Base-by-base conservation (phyloP, 192 early-diverging fungal species). In the Entomortierella parvispora region DNA sequence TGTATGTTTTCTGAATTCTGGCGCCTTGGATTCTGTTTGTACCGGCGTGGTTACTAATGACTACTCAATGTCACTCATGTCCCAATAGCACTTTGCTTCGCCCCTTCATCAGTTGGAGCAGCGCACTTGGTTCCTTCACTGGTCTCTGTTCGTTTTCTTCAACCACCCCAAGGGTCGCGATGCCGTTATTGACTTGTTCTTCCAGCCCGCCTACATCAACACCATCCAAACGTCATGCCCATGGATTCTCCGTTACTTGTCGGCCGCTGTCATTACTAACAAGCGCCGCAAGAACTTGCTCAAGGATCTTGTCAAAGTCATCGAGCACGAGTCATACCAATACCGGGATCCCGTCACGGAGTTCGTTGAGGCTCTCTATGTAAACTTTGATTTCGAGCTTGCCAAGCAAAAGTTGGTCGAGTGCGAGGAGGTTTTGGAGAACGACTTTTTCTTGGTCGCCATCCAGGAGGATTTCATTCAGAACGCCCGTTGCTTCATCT, bases 141-240 rank as follows among this genome's bases (percentile, higher is more conserved):
- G 37, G 37, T 40, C 37, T 12, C 12, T 40, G 37, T 40, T 40
- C 12, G 37, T 40, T 9, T 40, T 40, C 37, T 40, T 40, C 37
- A 97, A 97, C 86, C 97, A 98, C 82, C 93, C 96, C 58, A 94
- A 93, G 82, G 95, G 97, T 33, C 93, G 94, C 49, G 96, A 99
- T 83, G 93, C 88, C 67, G 92, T 98, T 63, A 87, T 96, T 47
- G 97, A 99, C 80, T 87, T 96, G 71, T 95, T 97, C 85, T 86
- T 98, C 79, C 85, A 89, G 66, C 91, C 95, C 55, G 86, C 88
- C 65, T 98, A 99, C 84, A 89, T 97, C 81, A 99, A 96, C 90
- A 95, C 96, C 7, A 97, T 99, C 76, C 96, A 99, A 81, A 97
- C 94, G 20, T 86, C 95, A 4, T 97, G 95, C 65, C 97, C 97